Evolutionary conservation across 176 grass and related monocot species (phyloP).

Genomic region (Puya raimondii): DNA sequence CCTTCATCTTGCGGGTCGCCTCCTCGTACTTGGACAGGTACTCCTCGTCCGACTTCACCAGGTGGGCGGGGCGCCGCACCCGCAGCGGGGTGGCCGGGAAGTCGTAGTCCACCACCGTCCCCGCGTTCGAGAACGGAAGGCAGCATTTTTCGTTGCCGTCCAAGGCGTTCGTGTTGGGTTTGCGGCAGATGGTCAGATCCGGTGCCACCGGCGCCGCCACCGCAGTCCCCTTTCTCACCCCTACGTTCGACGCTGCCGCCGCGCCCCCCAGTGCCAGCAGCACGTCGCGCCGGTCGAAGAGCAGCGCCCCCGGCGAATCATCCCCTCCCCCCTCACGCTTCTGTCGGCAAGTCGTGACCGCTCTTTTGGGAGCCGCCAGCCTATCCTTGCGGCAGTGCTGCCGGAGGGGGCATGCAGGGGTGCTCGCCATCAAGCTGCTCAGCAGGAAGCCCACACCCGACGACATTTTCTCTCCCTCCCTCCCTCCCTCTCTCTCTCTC

Average conservation of each 20-base stretch:
- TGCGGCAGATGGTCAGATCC: slow-evolving; percentile 23
- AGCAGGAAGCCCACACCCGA: slow-evolving; percentile 11
- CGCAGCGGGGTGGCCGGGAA: slow-evolving; percentile 4
- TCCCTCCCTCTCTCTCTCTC: background rate
- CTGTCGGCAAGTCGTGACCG: background rate
- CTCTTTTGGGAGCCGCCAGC: background rate
- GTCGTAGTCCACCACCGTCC: background rate
- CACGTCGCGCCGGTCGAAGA: slow-evolving; percentile 23
- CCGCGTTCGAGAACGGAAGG: background rate
- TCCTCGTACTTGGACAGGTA: slow-evolving; percentile 10
- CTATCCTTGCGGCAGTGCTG: background rate
- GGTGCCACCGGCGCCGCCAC: slow-evolving; percentile 15
- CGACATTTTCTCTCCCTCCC: slow-evolving; percentile 4
- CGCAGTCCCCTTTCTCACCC: background rate
- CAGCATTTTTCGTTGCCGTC: background rate
- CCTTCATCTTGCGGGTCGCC: slow-evolving; percentile 2
- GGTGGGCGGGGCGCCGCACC: slow-evolving; percentile 10
- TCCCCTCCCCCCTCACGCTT: background rate
- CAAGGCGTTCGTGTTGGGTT: background rate
- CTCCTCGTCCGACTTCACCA: background rate
- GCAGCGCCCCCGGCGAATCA: background rate
- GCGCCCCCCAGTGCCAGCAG: slow-evolving; percentile 22
- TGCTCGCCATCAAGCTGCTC: background rate
- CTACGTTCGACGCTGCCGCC: background rate
- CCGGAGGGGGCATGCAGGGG: slow-evolving; percentile 29